Base-by-base conservation (phyloP, 257 asterid species). In the Jasminum sambac region DNA sequence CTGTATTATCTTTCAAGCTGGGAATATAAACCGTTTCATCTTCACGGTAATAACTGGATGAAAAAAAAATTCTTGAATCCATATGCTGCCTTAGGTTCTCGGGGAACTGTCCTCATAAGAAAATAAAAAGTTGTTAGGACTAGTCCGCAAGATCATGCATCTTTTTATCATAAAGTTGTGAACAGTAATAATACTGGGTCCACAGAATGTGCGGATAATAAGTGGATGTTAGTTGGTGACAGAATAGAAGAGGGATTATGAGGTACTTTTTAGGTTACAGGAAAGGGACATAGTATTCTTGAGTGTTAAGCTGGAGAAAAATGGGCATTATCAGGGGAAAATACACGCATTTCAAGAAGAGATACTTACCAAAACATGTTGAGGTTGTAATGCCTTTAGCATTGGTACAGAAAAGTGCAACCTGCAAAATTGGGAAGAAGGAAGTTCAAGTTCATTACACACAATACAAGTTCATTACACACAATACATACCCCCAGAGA, bases 311-410 rank as follows among this genome's bases (percentile, higher is more conserved):
- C 36, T 24, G 36, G 67, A 48, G 11, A 30, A 21, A 14, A 50
- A 75, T 11, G 8, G 4, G 62, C 9, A n/a, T 23, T 30, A 26
- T 23, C 26, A 43, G 41, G 62, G 65, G 40, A 67, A 34, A 34
- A 11, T 13, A 64, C 16, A 67, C 40, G 16, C 13, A 50, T 44
- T 7, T 38, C 19, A 14, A 4, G 68, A 60, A 8, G 1, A 5
- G 9, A 5, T 14, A 25, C n/a, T 68, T 89, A 88, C 98, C 95
- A 88, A 65, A 72, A 90, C 88, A 73, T 83, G 86, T 78, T 67
- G 82, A 65, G 98, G 97, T 77, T 84, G 90, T 71, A 93, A 70
- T 52, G 79, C 67, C 84, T 86, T 84, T 75, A 93, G 75, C 57
- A 90, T 67, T 68, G 72, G 77, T 75, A 63, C 83, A 63, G 81